Evolutionary conservation across 1,284 basidiomycete genomes (phyloP).

Genomic region (Heterobasidion parviporum): DNA sequence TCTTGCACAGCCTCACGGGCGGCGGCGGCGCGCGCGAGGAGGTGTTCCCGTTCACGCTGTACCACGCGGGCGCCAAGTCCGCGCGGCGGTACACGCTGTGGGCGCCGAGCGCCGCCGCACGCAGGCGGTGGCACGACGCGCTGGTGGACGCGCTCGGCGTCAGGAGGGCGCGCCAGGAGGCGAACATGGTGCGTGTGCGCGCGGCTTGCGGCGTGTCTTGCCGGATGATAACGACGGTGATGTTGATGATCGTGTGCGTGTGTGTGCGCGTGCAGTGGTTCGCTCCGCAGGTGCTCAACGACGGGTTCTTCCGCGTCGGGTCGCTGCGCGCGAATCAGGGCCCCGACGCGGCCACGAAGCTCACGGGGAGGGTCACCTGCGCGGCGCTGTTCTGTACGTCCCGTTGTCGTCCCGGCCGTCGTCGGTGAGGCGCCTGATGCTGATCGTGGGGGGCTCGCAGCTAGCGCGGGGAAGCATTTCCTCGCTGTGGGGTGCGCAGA

Average conservation of each 20-base stretch:
- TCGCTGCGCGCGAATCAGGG: slow-evolving; percentile 23
- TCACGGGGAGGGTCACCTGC: slow-evolving; percentile 49
- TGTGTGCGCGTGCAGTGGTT: slow-evolving; percentile 44
- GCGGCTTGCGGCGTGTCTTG: background rate
- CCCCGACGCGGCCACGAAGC: slow-evolving; percentile 19
- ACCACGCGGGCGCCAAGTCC: slow-evolving; percentile 50
- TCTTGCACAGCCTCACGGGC: slow-evolving; percentile 44
- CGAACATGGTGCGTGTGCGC: slow-evolving; percentile 49
- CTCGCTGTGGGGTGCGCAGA: slow-evolving; percentile 52
- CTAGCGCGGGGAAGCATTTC: slow-evolving; percentile 39
- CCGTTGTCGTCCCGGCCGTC: background rate
- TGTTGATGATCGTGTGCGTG: background rate
- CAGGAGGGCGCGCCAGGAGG: slow-evolving; percentile 52
- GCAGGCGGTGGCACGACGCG: slow-evolving; percentile 55
- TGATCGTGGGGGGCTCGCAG: slow-evolving; percentile 21
- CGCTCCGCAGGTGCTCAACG: slow-evolving; percentile 46
- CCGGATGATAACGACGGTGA: background rate
- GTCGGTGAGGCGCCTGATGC: no score
- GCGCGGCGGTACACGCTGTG: slow-evolving; percentile 64
- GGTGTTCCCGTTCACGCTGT: slow-evolving; percentile 69
- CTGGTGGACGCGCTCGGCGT: slow-evolving; percentile 55
- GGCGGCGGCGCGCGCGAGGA: slow-evolving; percentile 35
- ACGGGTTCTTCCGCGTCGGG: slow-evolving; percentile 49
- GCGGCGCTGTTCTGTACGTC: slow-evolving; percentile 57
- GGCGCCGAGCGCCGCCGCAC: slow-evolving; percentile 43